Evolutionary conservation across 164 flowering plant species (phyloP), one percentile per base, ranked within the genome.

Genomic region (Hamamelis virginiana): DNA sequence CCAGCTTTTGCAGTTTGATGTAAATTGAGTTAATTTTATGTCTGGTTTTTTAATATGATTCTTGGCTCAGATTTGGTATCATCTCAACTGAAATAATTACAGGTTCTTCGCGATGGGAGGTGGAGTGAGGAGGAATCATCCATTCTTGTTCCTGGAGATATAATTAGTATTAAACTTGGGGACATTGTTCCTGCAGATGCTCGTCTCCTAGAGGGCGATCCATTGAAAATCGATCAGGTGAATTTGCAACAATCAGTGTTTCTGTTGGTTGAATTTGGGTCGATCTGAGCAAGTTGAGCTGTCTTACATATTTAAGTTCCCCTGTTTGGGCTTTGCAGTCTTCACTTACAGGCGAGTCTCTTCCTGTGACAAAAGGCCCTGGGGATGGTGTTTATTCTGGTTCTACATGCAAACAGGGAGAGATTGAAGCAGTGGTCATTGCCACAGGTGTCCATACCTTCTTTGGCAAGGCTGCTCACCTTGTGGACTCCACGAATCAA

Each of bases 131-230:
- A 91, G 69, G 97, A 91, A 59, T 91, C 98, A 0, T 57, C 94
- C 8, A 53, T 87, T 68, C 85, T 93, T 64, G 97, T 93, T 59
- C 98, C 98, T 60, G 98, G 98, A 44, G 98, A 93, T 67, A 79
- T 91, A n/a, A 78, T 93, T 55, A 85, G 92, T 68, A 75, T 93
- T 15, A 90, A 91, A 73, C 92, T 91, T 52, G 98, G 98, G 25
- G 97, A 91, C 62, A 93, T 93, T 18, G 63, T 93, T 69, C 96
- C 98, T 44, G 98, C 97, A 11, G 97, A 93, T 89, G 88, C 94
- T 66, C 97, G 98, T 69, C 87, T 91, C 18, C 87, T 91, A 56
- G 92, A 90, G 1, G 98, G 97, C 18, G 97, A 93, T 77, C 97
- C 98, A 0, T 59, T 93, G 64, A 93, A 88, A 76, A 90, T 93